A percentile compares a stretch with the other conserved stretches of the same genome.
Evolutionary conservation across 1,139 yeast genomes (phyloP).

Genomic region (Taiozyma sp.): DNA sequence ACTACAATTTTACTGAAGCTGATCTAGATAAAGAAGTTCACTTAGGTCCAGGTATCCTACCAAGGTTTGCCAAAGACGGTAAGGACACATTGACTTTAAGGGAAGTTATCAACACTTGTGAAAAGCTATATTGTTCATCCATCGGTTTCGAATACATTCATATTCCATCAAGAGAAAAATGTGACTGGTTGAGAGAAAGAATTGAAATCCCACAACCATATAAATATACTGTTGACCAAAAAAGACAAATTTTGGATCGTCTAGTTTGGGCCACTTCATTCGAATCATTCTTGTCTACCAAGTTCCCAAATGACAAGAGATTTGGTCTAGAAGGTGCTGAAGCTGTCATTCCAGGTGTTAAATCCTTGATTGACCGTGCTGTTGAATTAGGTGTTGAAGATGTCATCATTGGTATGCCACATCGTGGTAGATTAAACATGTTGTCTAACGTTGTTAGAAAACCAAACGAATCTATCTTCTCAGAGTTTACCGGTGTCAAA

Average conservation of each 20-base stretch:
- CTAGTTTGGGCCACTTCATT: conserved; percentile 95
- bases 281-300: conserved; percentile 87
- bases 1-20: conserved; percentile 84
- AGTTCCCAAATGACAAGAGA: conserved; percentile 98
- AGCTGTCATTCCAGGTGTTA: conserved; percentile 94
- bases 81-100: conserved; percentile 62
- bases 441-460: conserved; percentile 97
- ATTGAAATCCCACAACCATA: conserved; percentile 89
- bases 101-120: conserved; percentile 77
- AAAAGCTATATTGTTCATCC: conserved; percentile 78
- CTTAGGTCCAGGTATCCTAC: conserved; percentile 96
- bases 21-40: conserved; percentile 83
- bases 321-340: conserved; percentile 99
- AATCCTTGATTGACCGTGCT: conserved; percentile 89
- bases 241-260: conserved; percentile 94
- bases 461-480: conserved; percentile 96
- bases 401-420: conserved; percentile 98
- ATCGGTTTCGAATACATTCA: conserved; percentile 96
- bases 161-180: conserved; percentile 90
- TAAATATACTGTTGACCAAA: conserved; percentile 81
- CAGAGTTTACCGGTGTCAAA: conserved; percentile 91
- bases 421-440: conserved; percentile 98
- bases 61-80: conserved; percentile 76
- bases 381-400: conserved; percentile 95
- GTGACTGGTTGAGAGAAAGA: conserved; percentile 98